Conservation (phyloP, 805 yeast species). For the Myxozyma sirexii region DNA sequence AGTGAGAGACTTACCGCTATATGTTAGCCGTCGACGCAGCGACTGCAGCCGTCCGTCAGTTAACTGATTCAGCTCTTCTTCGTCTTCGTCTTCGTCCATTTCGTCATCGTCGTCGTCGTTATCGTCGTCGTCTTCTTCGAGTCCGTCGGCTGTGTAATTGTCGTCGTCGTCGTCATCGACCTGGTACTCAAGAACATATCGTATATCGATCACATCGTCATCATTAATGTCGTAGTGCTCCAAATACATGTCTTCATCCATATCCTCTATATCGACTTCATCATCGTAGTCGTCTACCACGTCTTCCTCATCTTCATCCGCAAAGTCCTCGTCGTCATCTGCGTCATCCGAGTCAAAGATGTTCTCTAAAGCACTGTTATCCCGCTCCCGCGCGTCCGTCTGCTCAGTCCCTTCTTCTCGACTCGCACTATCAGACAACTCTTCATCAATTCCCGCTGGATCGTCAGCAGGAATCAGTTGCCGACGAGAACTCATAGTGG, state of each 20-base stretch:
- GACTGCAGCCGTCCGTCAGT: constrained; percentile 1
- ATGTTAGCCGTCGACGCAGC: constrained; percentile 2
- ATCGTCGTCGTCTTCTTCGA: constrained; percentile 1
- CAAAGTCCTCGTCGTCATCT: constrained; percentile 23
- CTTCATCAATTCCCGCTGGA: not conserved
- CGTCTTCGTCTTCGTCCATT: constrained; percentile 7
- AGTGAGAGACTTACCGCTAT: constrained; percentile 8
- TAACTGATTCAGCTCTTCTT: not conserved
- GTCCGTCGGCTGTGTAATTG: constrained; percentile 26
- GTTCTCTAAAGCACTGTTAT: not conserved
- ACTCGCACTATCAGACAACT: not conserved
- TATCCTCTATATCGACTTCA: constrained; percentile 20
- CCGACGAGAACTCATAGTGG: not conserved
- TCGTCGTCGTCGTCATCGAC: constrained; percentile 7
- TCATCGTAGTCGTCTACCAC: constrained; percentile 13
- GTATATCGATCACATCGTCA: constrained; percentile 16
- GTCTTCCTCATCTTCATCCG: constrained; percentile 7
- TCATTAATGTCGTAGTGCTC: constrained; percentile 16
- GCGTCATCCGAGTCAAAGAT: constrained; percentile 2
- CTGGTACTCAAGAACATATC: constrained; percentile 6
- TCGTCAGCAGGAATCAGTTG: not conserved
- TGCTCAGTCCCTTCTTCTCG: not conserved
- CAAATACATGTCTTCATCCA: constrained; percentile 14
- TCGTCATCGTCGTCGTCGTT: constrained; percentile 18
- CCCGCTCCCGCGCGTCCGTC: not conserved